phyloP scores from a whole-genome alignment of 306 rosid genomes.

The Cucumis melo region DNA sequence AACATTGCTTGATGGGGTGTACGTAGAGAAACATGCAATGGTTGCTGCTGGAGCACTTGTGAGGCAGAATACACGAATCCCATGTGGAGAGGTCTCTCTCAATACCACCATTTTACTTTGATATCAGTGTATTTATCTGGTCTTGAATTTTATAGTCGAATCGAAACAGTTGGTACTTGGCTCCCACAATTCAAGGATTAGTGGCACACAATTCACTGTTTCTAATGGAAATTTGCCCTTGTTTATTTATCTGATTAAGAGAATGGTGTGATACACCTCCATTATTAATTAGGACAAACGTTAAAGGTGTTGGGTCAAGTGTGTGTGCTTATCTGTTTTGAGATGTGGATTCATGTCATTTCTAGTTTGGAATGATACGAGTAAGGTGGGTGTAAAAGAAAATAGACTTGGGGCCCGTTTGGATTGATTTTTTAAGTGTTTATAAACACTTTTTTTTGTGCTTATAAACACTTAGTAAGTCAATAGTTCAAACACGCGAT shows the following conservation, averaged over 20 bases:
- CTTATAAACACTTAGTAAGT: no score
- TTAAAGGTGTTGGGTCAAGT: not conserved
- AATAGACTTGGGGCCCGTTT: not conserved
- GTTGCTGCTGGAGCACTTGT: slow-evolving; percentile 98
- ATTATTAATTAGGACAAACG: not conserved
- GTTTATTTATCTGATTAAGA: not conserved
- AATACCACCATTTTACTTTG: not conserved
- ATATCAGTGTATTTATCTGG: not conserved
- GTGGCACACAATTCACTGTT: not conserved
- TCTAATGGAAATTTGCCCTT: not conserved
- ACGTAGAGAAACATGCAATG: slow-evolving; percentile 86
- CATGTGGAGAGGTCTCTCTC: slow-evolving; percentile 83
- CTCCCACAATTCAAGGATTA: not conserved
- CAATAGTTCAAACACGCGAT: no score
- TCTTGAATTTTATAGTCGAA: not conserved
- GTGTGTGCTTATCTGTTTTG: not conserved
- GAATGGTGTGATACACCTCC: not conserved
- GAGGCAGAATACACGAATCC: slow-evolving; percentile 80
- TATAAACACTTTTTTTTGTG: no score
- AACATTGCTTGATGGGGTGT: slow-evolving; percentile 79
- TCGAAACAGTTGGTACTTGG: not conserved
- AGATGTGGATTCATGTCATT: not conserved
- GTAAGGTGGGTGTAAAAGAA: not conserved
- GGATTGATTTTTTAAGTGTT: no score
- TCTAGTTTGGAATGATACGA: not conserved